These are phyloP conservation scores for Lodderomyces orthopsilosis DNA, from an alignment of 1,139 yeast genomes.

Conservation along the genomic window DNA sequence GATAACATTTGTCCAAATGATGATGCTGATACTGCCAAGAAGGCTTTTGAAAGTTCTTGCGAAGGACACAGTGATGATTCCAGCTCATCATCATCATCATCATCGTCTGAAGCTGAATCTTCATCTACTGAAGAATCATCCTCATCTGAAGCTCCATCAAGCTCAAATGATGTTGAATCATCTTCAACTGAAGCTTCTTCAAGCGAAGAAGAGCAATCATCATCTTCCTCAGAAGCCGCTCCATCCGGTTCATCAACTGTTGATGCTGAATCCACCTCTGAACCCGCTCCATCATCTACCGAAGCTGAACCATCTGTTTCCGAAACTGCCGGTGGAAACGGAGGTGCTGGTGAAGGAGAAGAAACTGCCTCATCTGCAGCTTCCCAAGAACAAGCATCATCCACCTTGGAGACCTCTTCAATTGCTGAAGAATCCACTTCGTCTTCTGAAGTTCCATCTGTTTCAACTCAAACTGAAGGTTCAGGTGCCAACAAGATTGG, in stretches of 20 bases:
- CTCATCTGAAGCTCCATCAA: slow-evolving; percentile 24
- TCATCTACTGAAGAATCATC: slow-evolving; percentile 30
- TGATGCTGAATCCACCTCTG: slow-evolving; percentile 16
- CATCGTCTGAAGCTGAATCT: slow-evolving; percentile 25
- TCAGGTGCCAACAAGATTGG: slow-evolving; percentile 39
- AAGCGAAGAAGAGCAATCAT: slow-evolving; percentile 26
- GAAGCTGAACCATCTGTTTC: neutral
- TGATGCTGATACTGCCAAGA: slow-evolving; percentile 52
- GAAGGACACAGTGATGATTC: slow-evolving; percentile 27
- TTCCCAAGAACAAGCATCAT: slow-evolving; percentile 2
- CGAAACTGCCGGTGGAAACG: neutral
- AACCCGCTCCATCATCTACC: slow-evolving; percentile 9
- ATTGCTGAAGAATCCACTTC: slow-evolving; percentile 3
- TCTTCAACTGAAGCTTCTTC: slow-evolving; percentile 25
- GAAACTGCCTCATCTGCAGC: slow-evolving; percentile 1
- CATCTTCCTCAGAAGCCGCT: slow-evolving; percentile 10
- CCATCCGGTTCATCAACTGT: slow-evolving; percentile 18
- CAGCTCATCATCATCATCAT: slow-evolving; percentile 20
- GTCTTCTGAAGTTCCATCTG: slow-evolving; percentile 16
- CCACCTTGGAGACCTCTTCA: slow-evolving; percentile 9
- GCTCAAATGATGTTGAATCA: slow-evolving; percentile 24
- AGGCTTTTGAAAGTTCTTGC: slow-evolving; percentile 57
- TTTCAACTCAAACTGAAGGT: slow-evolving; percentile 9
- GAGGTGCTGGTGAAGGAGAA: slow-evolving; percentile 1
- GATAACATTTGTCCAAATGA: slow-evolving; percentile 63